Percentiles rank a stretch among this genome's conserved stretches.
phyloP scores from a whole-genome alignment of 2,329 filamentous ascomycete species.

The Diaporthe nobilis region DNA sequence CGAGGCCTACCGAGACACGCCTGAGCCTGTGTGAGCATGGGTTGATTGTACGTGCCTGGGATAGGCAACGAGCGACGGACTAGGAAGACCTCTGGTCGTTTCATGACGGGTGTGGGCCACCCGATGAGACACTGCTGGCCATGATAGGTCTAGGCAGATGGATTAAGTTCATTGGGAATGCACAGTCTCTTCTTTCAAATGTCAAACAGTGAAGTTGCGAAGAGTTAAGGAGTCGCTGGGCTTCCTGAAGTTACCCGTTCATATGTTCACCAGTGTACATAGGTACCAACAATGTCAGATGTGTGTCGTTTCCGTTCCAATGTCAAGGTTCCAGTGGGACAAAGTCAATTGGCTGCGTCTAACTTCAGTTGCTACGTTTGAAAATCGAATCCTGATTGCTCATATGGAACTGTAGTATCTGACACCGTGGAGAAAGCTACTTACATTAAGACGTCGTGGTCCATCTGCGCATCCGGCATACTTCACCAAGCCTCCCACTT shows the following conservation, averaged over 20 bases:
- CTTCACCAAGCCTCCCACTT: constrained; percentile 41
- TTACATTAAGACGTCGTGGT: background rate
- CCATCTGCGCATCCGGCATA: background rate
- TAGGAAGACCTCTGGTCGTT: background rate
- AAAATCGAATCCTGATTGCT: background rate
- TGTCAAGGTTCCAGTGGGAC: too few species aligned
- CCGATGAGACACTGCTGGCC: too few species aligned
- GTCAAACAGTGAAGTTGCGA: too few species aligned
- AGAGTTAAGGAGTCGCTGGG: too few species aligned
- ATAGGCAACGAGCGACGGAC: too few species aligned
- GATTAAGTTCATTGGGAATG: background rate
- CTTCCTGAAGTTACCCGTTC: too few species aligned
- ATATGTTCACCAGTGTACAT: too few species aligned
- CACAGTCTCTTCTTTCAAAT: too few species aligned
- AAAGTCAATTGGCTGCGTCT: background rate
- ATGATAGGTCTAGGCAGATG: too few species aligned
- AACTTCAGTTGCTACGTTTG: background rate
- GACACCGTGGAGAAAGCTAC: background rate
- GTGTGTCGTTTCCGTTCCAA: too few species aligned
- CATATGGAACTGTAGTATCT: background rate
- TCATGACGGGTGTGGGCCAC: too few species aligned
- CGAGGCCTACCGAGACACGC: constrained; percentile 49
- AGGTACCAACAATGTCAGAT: background rate
- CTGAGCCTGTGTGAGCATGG: constrained; percentile 39
- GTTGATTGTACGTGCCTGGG: too few species aligned